Percentiles rank a stretch among this genome's conserved stretches.
Evolutionary conservation across 768 basidiomycete genomes (phyloP).

Genomic region (Crucibulum laeve): DNA sequence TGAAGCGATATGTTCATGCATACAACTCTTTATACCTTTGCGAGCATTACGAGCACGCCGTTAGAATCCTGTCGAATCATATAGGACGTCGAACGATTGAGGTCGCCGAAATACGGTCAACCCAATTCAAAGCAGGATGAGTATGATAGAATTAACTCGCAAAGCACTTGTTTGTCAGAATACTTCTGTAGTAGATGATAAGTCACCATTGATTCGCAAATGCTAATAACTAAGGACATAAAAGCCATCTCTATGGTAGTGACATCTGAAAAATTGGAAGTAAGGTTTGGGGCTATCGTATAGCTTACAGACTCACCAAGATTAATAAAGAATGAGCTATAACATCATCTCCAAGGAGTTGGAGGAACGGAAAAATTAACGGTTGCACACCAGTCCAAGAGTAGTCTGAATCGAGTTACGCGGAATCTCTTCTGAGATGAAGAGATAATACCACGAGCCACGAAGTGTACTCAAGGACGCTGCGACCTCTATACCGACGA

Average conservation of each 20-base stretch:
- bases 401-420: constrained; percentile 63
- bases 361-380: constrained; percentile 18
- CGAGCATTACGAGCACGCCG: neutral
- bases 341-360: constrained; percentile 5
- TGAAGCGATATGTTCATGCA: neutral
- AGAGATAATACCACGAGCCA: constrained; percentile 28
- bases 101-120: no score
- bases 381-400: constrained; percentile 40
- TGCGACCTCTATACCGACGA: neutral
- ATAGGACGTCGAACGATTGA: no score
- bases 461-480: constrained; percentile 51
- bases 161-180: no score
- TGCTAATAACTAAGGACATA: no score
- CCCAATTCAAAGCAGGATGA: no score
- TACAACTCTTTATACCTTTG: neutral
- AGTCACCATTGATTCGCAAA: no score
- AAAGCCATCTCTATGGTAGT: no score
- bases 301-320: neutral
- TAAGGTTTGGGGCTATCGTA: no score
- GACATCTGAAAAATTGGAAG: no score
- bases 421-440: constrained; percentile 6
- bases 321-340: neutral
- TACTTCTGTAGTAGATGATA: no score
- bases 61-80: neutral
- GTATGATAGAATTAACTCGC: no score